Evolutionary conservation across 805 yeast species (phyloP), one percentile per base, ranked within the genome.

Genomic region (Kazachstania taianensis): DNA sequence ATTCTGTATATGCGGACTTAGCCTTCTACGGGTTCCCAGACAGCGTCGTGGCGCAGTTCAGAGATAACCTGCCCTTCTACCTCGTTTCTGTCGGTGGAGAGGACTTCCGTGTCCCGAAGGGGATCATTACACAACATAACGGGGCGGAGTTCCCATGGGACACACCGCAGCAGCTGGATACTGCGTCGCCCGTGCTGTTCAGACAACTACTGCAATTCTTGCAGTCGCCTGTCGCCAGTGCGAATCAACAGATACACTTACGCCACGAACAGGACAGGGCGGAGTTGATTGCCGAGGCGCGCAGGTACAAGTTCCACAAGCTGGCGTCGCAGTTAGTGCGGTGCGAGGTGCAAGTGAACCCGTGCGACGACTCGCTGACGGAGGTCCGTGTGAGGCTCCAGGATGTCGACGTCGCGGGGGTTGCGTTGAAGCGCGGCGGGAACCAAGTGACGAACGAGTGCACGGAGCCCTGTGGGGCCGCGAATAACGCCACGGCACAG

Each of bases 41-140:
- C n/a, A n/a, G n/a, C n/a, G n/a, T n/a, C n/a, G n/a, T n/a, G n/a
- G n/a, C n/a, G n/a, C 49, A 60, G 10, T 45, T 62, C 67, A 14
- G 72, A 8, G 15, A 26, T 13, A 9, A 26, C 7, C 7, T 26
- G 17, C 29, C 29, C 15, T 26, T 7, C 17, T 9, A 13, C 15
- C 17, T 26, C 17, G 17, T 26, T 10, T 10, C 65, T 14, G 60
- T 86, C 3, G 89, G 94, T 6, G 70, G 73, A 18, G 53, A 57
- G 31, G 58, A 71, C 22, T 78, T 84, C 53, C 69, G 67, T 41
- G 60, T 86, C 3, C 69, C 85, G 2, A 67, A 69, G 40, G 12
- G 12, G 12, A 8, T n/a, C n/a, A n/a, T n/a, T n/a, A n/a, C n/a
- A n/a, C n/a, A n/a, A 12, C 10, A 8, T 22, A 22, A 22, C 25